These are phyloP conservation scores for Grosmannia huntii DNA, from an alignment of 2,329 filamentous ascomycete genomes.

Conservation along the genomic window DNA sequence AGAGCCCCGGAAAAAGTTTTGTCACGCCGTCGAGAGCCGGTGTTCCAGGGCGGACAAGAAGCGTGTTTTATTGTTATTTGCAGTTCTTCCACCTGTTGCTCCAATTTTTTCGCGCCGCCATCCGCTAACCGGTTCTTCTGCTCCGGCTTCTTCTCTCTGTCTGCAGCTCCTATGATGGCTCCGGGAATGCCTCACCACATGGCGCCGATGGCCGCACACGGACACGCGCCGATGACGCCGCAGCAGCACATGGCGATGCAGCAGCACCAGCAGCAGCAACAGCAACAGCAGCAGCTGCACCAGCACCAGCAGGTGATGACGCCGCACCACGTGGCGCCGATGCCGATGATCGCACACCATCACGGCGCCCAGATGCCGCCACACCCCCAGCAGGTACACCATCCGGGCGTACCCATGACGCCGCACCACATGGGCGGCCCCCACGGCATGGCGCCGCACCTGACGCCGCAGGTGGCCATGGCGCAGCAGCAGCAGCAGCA, in stretches of 20 bases:
- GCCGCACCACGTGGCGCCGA: slow-evolving; percentile 1
- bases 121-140: slow-evolving; percentile 1
- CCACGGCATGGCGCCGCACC: slow-evolving; percentile 3
- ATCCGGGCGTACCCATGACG: neutral
- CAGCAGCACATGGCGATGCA: slow-evolving; percentile 5
- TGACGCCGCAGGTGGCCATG: neutral
- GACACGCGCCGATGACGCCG: slow-evolving; percentile 5
- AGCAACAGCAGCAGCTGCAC: slow-evolving; percentile 2
- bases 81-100: neutral
- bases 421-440: slow-evolving; percentile 1
- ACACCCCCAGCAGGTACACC: neutral
- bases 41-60: neutral
- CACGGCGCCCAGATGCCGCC: neutral
- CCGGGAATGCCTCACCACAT: slow-evolving; percentile 8
- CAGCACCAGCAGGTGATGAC: slow-evolving; percentile 2
- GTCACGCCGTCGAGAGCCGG: neutral
- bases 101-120: neutral
- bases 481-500: slow-evolving; percentile 3
- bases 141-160: neutral
- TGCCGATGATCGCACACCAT: slow-evolving; percentile 2
- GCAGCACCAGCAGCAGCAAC: slow-evolving; percentile 3
- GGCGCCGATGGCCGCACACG: slow-evolving; percentile 4
- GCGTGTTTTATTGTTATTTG: neutral
- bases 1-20: neutral
- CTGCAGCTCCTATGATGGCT: slow-evolving; percentile 9